phyloP scores from a whole-genome alignment of 2,329 filamentous ascomycete genomes.

The Fusarium foetens region DNA sequence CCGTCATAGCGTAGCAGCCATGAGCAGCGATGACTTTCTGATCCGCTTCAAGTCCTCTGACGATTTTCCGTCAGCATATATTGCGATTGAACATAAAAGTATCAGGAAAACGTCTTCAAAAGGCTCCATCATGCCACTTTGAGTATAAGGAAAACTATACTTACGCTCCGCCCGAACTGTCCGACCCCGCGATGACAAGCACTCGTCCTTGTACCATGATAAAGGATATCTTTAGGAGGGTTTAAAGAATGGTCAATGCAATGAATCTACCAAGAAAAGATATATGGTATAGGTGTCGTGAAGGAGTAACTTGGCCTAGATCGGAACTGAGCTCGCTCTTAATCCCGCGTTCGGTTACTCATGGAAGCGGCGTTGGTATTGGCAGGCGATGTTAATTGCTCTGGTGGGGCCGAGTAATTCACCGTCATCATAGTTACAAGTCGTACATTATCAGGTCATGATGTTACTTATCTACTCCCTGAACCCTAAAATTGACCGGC shows the following conservation, averaged over 20 bases:
- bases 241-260: background rate
- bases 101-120: too few relatives aligned
- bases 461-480: slow-evolving; percentile 5
- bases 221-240: background rate
- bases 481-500: background rate
- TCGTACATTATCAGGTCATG: slow-evolving; percentile 24
- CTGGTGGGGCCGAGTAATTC: slow-evolving; percentile 30
- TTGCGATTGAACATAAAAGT: background rate
- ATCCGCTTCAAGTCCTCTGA: slow-evolving; percentile 91
- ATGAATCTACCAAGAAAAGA: background rate
- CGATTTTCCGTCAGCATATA: background rate
- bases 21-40: slow-evolving; percentile 94
- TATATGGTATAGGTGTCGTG: background rate
- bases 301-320: background rate
- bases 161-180: slow-evolving; percentile 89
- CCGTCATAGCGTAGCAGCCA: slow-evolving; percentile 95
- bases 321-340: background rate
- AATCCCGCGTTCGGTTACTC: slow-evolving; percentile 27
- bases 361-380: slow-evolving; percentile 1
- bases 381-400: background rate
- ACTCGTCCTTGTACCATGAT: slow-evolving; percentile 63
- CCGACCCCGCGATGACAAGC: slow-evolving; percentile 86
- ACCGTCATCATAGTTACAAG: slow-evolving; percentile 18
- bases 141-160: slow-evolving; percentile 44
- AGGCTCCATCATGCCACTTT: slow-evolving; percentile 5